phyloP scores from a whole-genome alignment of 306 rosid species.

The Dalbergia cultrata region DNA sequence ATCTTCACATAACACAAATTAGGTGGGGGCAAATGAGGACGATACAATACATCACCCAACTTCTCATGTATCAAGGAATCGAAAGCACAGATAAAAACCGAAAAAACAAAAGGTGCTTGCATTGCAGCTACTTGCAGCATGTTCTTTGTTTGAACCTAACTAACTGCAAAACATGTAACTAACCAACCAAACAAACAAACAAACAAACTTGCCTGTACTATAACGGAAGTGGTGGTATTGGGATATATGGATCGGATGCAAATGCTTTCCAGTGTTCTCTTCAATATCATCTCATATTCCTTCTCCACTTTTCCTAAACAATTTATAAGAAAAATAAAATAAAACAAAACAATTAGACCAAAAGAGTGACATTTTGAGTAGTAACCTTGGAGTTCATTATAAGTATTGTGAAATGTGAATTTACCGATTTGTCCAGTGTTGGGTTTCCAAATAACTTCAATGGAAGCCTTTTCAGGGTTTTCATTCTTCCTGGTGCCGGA shows the following conservation, averaged over 20 bases:
- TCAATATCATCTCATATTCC: constrained; percentile 90
- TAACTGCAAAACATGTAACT: background rate
- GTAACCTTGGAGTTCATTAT: background rate
- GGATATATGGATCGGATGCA: constrained; percentile 78
- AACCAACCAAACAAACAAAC: background rate
- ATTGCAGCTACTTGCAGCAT: background rate
- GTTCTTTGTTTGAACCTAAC: background rate
- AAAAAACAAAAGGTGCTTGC: background rate
- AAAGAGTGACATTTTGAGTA: background rate
- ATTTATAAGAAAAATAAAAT: background rate
- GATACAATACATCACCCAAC: background rate
- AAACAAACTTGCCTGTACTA: constrained; percentile 65
- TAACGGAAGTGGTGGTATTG: constrained; percentile 78
- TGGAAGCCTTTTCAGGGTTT: constrained; percentile 87
- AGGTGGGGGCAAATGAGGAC: background rate
- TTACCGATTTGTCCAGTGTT: constrained; percentile 87
- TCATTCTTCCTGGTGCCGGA: constrained; percentile 91
- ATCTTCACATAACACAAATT: background rate
- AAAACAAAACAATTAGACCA: background rate
- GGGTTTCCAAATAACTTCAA: constrained; percentile 97
- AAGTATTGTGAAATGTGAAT: background rate
- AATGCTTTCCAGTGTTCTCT: constrained; percentile 82
- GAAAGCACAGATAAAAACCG: too few relatives aligned
- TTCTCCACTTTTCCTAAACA: constrained; percentile 72
- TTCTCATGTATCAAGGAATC: background rate